phyloP scores from a whole-genome alignment of 352 stramenopile genomes.

The Pythium rhizo-oryzae region DNA sequence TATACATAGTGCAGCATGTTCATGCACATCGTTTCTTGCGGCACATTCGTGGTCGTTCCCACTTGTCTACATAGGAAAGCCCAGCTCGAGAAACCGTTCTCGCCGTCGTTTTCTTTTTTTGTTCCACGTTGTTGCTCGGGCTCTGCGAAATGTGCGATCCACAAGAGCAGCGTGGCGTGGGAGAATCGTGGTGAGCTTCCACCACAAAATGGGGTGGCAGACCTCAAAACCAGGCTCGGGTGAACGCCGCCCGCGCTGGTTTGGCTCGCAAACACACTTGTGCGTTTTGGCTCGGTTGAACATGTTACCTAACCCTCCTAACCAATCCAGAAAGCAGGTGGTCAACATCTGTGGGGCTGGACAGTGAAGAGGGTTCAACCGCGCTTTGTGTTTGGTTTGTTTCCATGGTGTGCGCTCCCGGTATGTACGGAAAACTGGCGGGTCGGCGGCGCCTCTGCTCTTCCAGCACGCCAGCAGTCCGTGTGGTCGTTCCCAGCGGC shows the following conservation, averaged over 20 bases:
- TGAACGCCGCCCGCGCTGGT: neutral
- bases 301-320: constrained; percentile 10
- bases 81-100: neutral
- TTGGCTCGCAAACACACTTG: neutral
- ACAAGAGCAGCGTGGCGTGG: neutral
- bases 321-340: constrained; percentile 32
- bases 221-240: neutral
- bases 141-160: neutral
- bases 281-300: neutral
- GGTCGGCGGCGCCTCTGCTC: constrained; percentile 13
- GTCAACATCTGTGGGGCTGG: constrained; percentile 21
- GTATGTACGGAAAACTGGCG: constrained; percentile 14
- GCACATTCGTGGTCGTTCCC: neutral
- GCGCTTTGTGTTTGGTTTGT: constrained; percentile 9
- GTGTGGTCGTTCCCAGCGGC: constrained; percentile 1
- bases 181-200: constrained; percentile 23
- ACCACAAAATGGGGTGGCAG: neutral
- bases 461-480: constrained; percentile 31
- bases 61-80: neutral
- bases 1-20: neutral
- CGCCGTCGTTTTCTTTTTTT: neutral
- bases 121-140: neutral
- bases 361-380: constrained; percentile 24
- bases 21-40: neutral
- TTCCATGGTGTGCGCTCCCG: constrained; percentile 10